Evolutionary conservation across 495 filamentous ascomycete species (phyloP).

Genomic region (Saxophila tyrrhenica): DNA sequence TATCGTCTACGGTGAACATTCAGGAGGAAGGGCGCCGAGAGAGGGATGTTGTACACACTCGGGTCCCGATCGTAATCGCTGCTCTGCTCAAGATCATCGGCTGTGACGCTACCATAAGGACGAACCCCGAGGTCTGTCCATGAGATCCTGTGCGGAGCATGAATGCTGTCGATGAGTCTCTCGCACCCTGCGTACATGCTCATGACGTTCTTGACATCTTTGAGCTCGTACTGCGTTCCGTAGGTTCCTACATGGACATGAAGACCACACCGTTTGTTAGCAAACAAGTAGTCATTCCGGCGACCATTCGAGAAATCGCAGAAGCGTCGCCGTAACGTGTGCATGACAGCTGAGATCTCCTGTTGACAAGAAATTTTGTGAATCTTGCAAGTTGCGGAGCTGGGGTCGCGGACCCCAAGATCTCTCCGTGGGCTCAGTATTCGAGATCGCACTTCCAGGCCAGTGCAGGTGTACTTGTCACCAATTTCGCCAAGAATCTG

Average conservation of each 20-base stretch:
- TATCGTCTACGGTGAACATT: not conserved
- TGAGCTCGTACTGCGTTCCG: not conserved
- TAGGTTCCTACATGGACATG: not conserved
- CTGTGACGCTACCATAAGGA: not conserved
- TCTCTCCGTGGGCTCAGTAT: not conserved
- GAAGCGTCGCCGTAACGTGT: not conserved
- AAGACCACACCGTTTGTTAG: not conserved
- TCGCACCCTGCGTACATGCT: not conserved
- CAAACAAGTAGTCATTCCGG: not conserved
- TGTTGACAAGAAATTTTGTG: not conserved
- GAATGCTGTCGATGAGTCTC: not conserved
- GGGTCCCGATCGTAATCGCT: not conserved
- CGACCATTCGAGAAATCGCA: not conserved
- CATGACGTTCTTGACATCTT: not conserved
- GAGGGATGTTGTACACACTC: not conserved
- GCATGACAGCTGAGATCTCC: not conserved
- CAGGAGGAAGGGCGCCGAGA: not conserved
- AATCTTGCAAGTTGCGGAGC: not conserved
- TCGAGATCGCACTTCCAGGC: not conserved
- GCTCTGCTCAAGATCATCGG: not conserved
- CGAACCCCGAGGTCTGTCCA: not conserved
- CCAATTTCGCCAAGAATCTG: not conserved
- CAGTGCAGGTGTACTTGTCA: not conserved
- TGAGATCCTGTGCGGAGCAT: not conserved
- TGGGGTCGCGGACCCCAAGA: not conserved